A percentile compares a stretch with the other conserved stretches of the same genome.
Evolutionary conservation across 164 flowering plant species (phyloP).

Genomic region (Annona cherimola): DNA sequence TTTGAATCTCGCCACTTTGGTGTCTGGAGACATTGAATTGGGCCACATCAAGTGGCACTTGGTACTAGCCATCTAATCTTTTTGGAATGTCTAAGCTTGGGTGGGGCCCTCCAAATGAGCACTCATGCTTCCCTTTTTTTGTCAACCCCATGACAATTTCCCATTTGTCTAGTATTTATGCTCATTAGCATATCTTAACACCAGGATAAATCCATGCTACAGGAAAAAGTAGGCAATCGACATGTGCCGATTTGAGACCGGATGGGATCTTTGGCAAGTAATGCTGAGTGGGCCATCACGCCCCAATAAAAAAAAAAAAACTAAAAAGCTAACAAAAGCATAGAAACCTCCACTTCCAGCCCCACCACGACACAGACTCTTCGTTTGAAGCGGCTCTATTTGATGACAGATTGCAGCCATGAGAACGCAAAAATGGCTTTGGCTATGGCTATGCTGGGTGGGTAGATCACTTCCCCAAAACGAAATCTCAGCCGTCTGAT

Average conservation of each 20-base stretch:
- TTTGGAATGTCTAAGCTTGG: conserved; percentile 11
- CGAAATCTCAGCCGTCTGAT: too few relatives aligned
- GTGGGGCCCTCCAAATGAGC: conserved; percentile 1
- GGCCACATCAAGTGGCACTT: conserved; percentile 8
- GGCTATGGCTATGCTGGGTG: too few relatives aligned
- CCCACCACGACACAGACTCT: too few relatives aligned
- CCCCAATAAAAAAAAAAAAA: too few relatives aligned
- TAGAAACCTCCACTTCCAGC: too few relatives aligned
- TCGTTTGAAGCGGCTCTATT: too few relatives aligned
- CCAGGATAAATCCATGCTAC: not conserved
- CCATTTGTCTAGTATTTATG: not conserved
- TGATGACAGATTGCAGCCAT: too few relatives aligned
- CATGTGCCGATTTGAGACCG: not conserved
- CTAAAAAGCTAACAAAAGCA: too few relatives aligned
- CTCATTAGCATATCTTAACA: not conserved
- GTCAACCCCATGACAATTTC: conserved; percentile 2
- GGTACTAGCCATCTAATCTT: conserved; percentile 7
- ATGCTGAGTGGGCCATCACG: not conserved
- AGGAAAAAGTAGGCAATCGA: not conserved
- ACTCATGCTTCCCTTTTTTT: conserved; percentile 8
- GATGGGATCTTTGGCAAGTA: not conserved
- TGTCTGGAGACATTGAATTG: conserved; percentile 12
- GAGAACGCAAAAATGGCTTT: too few relatives aligned
- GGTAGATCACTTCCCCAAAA: too few relatives aligned
- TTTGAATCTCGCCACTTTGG: conserved; percentile 15